Evolutionary conservation across 2,329 filamentous ascomycete genomes (phyloP).

Genomic region (Pyricularia grisea): DNA sequence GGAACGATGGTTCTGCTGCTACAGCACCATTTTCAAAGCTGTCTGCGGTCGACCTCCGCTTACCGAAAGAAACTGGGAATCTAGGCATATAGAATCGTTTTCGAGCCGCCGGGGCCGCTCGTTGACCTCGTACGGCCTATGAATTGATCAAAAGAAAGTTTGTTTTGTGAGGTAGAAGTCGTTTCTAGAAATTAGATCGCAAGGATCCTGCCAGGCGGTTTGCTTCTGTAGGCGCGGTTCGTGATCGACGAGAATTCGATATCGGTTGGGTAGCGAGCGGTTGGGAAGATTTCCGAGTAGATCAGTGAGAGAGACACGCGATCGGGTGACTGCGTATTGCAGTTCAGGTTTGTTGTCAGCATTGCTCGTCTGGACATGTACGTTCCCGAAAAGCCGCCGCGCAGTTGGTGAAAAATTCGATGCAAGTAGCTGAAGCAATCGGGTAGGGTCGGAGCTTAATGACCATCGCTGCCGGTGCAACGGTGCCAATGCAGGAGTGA

Average conservation of each 20-base stretch:
- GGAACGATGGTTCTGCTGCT: conserved; percentile 43
- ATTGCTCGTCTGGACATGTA: not conserved
- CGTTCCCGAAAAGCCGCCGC: not conserved
- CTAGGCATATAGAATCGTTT: conserved; percentile 45
- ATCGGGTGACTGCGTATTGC: not conserved
- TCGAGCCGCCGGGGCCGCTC: conserved; percentile 1
- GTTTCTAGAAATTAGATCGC: not conserved
- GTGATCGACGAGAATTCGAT: not conserved
- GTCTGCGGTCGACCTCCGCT: conserved; percentile 51
- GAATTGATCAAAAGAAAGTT: not conserved
- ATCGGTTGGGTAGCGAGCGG: not conserved
- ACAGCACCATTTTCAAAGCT: conserved; percentile 41
- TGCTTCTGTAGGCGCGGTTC: not conserved
- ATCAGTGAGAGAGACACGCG: not conserved
- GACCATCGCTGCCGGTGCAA: not conserved
- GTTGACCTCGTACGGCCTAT: not conserved
- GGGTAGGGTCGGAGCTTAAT: not conserved
- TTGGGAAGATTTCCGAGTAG: not conserved
- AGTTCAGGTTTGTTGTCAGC: not conserved
- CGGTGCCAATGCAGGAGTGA: not conserved
- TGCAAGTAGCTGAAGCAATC: not conserved
- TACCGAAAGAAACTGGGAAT: conserved; percentile 48
- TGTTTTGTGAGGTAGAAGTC: not conserved
- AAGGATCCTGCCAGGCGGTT: not conserved
- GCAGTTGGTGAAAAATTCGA: not conserved